Percentiles rank a stretch among this genome's conserved stretches.
Conservation (phyloP, 2,329 filamentous ascomycete genomes). For the Diaporthe citrichinensis region DNA sequence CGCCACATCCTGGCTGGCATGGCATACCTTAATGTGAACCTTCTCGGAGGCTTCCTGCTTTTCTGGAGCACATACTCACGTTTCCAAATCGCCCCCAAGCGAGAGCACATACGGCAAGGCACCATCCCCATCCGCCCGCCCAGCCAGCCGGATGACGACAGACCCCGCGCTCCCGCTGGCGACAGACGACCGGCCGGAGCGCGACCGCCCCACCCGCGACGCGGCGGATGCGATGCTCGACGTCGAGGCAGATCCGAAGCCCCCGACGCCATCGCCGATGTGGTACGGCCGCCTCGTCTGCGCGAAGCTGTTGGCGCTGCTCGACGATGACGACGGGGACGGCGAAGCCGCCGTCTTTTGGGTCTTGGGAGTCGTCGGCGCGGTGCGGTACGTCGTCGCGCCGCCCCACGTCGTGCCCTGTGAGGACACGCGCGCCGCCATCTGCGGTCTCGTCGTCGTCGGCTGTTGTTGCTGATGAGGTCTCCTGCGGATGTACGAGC, state of each 20-base stretch:
- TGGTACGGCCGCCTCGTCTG: constrained; percentile 58
- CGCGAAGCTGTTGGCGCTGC: constrained; percentile 58
- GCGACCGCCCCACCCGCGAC: not conserved
- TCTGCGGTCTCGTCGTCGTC: constrained; percentile 44
- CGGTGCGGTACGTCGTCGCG: constrained; percentile 61
- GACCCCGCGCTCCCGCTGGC: constrained; percentile 49
- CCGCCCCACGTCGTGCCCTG: constrained; percentile 54
- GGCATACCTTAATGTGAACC: not conserved
- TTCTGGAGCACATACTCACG: not conserved
- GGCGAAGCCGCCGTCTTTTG: constrained; percentile 56
- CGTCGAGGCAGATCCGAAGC: constrained; percentile 49
- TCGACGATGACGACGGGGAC: constrained; percentile 48
- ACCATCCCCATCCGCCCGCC: constrained; percentile 50
- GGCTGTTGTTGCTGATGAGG: constrained; percentile 36
- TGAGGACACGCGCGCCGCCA: constrained; percentile 57
- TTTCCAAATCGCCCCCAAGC: constrained; percentile 41
- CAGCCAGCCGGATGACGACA: constrained; percentile 64
- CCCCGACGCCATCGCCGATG: constrained; percentile 47
- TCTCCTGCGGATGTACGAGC: constrained; percentile 41
- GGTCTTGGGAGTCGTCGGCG: constrained; percentile 67
- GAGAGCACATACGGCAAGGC: constrained; percentile 57
- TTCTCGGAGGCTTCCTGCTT: no score
- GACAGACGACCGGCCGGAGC: constrained; percentile 47
- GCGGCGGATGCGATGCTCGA: constrained; percentile 52
- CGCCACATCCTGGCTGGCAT: not conserved